Base-by-base conservation (phyloP, 176 grass and related monocot genomes). In the Dendrocalamus sinicus region DNA sequence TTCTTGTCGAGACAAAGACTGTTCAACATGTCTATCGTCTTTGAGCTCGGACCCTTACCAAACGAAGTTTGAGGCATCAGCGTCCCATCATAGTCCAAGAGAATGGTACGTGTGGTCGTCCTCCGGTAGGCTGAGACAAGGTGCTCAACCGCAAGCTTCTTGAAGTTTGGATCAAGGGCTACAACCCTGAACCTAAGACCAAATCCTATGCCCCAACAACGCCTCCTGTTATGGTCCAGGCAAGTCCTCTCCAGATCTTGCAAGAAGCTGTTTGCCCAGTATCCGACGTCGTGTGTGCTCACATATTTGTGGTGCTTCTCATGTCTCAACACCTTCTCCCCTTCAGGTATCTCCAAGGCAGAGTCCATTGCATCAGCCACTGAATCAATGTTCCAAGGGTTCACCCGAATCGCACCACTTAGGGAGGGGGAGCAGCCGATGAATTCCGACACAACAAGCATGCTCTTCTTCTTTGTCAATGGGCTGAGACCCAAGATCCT, bases 221-320 rank as follows among this genome's bases (percentile, higher is more conserved):
- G 91, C 82, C 88, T 91, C 67, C 60, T 90, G 81, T 86, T 85
- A 28, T 98, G 95, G 26, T 95, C 95, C 12, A 61, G 92, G 58
- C 95, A 98, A 44, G 88, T 95, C 87, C 93, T 91, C 70, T 92
- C 80, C 80, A 98, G 83, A 89, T 98, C 95, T 28, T 90, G 91
- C 87, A 98, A 43, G 87, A 98, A 98, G 70, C 93, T 98, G 64
- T 98, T 98, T 0, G 93, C 95, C 95, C 95, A 98, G 76, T 95
- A 98, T 9, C 95, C 93, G 0, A 98, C 95, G n/a, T 95, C 87
- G 17, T 98, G 95, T 11, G 93, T 92, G 85, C 89, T 98, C 39
- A 98, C 95, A 75, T 95, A 98, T 78, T 83, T 85, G 48, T 95
- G 86, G 37, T 98, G 95, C 77, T 98, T 98, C 83, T 98, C 91